phyloP scores from a whole-genome alignment of 1,284 basidiomycete species.

The Meira miltonrushii region DNA sequence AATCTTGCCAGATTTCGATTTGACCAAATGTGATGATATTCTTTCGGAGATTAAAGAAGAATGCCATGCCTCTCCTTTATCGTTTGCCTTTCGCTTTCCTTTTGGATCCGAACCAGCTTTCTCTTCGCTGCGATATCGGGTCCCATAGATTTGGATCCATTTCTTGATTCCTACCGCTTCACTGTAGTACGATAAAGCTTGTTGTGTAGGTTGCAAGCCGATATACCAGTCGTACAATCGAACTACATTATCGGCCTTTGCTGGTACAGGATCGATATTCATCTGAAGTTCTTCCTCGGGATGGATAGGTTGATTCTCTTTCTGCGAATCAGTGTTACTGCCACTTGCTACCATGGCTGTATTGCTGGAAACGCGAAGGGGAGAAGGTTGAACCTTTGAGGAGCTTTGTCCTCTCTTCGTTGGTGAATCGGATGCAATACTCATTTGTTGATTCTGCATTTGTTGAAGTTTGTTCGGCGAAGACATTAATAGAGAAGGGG shows the following conservation, averaged over 20 bases:
- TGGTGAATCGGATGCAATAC: too few relatives aligned
- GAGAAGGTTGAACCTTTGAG: too few relatives aligned
- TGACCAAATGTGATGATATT: neutral
- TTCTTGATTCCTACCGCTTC: neutral
- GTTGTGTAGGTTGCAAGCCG: neutral
- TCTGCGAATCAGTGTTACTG: too few relatives aligned
- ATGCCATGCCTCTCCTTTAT: neutral
- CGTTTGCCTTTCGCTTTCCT: neutral
- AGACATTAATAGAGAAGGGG: neutral
- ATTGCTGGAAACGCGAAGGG: too few relatives aligned
- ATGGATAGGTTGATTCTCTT: too few relatives aligned
- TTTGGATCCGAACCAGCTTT: neutral
- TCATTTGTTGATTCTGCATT: too few relatives aligned
- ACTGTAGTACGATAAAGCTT: neutral
- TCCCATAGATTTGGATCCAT: neutral
- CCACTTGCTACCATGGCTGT: too few relatives aligned
- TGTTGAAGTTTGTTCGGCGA: neutral
- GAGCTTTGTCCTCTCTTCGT: too few relatives aligned
- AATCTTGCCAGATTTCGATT: neutral
- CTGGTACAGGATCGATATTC: too few relatives aligned
- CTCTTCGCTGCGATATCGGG: neutral
- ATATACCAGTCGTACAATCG: slow-evolving; percentile 1
- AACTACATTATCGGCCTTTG: neutral
- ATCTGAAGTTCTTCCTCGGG: too few relatives aligned
- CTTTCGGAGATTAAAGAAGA: neutral